Evolutionary conservation across 1,139 yeast genomes (phyloP), one percentile per base, ranked within the genome.

Genomic region (Lodderomyces metapsilosis): DNA sequence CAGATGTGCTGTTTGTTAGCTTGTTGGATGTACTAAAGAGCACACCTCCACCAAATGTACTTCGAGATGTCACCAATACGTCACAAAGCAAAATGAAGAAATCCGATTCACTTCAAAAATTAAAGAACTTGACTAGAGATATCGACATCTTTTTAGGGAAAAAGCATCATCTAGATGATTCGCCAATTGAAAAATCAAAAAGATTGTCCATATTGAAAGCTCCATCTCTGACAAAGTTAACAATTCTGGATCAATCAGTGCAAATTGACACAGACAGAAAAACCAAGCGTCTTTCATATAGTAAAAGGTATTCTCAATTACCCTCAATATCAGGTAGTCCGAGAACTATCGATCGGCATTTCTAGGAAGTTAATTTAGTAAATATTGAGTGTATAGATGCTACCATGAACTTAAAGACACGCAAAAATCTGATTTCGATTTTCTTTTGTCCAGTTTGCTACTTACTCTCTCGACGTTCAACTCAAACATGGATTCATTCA

Each of bases 21-120:
- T 61, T 67, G 58, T 51, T 54, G 36, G 70, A 61, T 41, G 60
- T 61, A 38, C 54, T 62, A 43, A 50, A 52, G 45, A 61, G 62
- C 5, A 70, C 69, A 2, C 73, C 73, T n/a, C 70, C 69, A 20
- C 38, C 43, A 5, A 33, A 30, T 18, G 40, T 36, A 21, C 21
- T 23, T 17, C 20, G 37, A 23, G 18, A 18, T 23, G 4, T 16
- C 27, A 27, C 23, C 37, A 36, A 36, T 34, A 34, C 25, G n/a
- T 24, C 37, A 15, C 27, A 34, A 22, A 35, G 34, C 5, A 36
- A 37, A 3, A 50, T 62, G 39, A 52, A 49, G 21, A 58, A 59
- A 40, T 59, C 65, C 2, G 57, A 53, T 25, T 61, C 66, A 7
- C 42, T 58, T 12, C 53, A 57, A 36, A 57, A 50, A 42, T 39